Evolutionary conservation across 352 stramenopile genomes (phyloP).

Genomic region (Phytophthora citricola): DNA sequence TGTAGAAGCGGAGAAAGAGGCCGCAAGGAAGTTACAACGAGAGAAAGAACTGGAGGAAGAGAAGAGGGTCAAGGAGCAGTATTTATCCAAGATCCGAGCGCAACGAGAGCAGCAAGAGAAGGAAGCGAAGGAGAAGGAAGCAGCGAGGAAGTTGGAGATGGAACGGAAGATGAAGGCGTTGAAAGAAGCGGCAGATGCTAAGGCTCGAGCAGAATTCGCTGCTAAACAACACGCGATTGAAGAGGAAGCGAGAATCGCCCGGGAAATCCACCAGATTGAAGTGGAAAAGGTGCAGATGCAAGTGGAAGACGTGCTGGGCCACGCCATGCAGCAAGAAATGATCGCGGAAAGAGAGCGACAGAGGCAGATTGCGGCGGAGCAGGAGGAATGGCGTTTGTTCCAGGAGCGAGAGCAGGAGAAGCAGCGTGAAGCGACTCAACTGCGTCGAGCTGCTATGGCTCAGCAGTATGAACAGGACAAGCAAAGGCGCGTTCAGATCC

Average conservation of each 20-base stretch:
- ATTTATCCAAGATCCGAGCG: slow-evolving; percentile 52
- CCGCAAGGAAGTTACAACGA: slow-evolving; percentile 33
- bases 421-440: slow-evolving; percentile 53
- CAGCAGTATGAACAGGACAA: slow-evolving; percentile 77
- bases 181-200: slow-evolving; percentile 67
- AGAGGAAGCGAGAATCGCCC: slow-evolving; percentile 42
- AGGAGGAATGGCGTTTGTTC: slow-evolving; percentile 67
- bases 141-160: slow-evolving; percentile 41
- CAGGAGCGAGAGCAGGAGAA: slow-evolving; percentile 59
- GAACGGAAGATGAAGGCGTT: slow-evolving; percentile 67
- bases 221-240: slow-evolving; percentile 47
- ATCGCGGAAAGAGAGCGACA: slow-evolving; percentile 49
- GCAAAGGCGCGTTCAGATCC: slow-evolving; percentile 67
- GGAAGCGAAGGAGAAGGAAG: slow-evolving; percentile 54
- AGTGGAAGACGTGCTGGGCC: slow-evolving; percentile 55
- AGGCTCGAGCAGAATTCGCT: slow-evolving; percentile 57
- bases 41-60: slow-evolving; percentile 57
- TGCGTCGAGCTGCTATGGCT: slow-evolving; percentile 55
- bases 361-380: slow-evolving; percentile 61
- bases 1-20: slow-evolving; percentile 46
- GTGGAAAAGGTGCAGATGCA: slow-evolving; percentile 54
- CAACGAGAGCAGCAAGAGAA: slow-evolving; percentile 53
- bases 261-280: slow-evolving; percentile 40
- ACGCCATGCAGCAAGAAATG: slow-evolving; percentile 42
- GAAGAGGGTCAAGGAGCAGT: slow-evolving; percentile 52